Base-by-base conservation (phyloP, 1,284 basidiomycete genomes). In the Ustilago tritici region DNA sequence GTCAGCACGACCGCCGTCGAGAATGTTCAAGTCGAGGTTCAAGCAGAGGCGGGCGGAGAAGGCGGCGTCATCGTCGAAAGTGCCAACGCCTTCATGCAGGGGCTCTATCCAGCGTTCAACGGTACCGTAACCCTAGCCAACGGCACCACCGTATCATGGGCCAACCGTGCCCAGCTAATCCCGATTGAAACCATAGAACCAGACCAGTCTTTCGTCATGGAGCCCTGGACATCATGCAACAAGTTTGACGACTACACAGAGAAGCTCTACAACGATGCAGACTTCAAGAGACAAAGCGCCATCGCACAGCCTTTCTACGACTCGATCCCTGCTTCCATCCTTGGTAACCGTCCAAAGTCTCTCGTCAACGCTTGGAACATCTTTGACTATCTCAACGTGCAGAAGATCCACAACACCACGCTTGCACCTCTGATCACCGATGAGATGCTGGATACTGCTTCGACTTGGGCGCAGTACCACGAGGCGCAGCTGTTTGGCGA, bases 11-110 rank as follows among this genome's bases (percentile, higher is more conserved):
- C 59, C 9, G 49, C 62, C 3, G 76, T 80, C n/a, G 67, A 82
- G 50, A 62, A 64, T 46, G 53, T 55, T 4, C 78, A 82, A 55
- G 41, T 83, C 53, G 55, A 60, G 4, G 74, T 82, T 3, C 61
- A 73, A 15, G 82, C 82, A 0, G 82, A 84, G 53, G 91, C 91
- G 62, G 93, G 93, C 60, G 92, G 91, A 61, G 93, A 95, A 85
- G 93, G 93, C 54, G 89, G 91, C 23, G 91, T 93, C 41, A 93
- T 94, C 77, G 93, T 94, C 86, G 92, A 94, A 88, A 88, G 88
- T 38, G 87, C 89, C 12, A 82, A 88, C 31, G 88, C 89, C 4
- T 80, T 89, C 47, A 78, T 82, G 61, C 82, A 84, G 41, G 82
- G 82, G 11, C 75, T 84, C 32, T 84, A 65, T 57, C 82, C 82